Percentiles rank a stretch among this genome's conserved stretches.
phyloP scores from a whole-genome alignment of 1,284 basidiomycete genomes.

The Wallemia ichthyophaga region DNA sequence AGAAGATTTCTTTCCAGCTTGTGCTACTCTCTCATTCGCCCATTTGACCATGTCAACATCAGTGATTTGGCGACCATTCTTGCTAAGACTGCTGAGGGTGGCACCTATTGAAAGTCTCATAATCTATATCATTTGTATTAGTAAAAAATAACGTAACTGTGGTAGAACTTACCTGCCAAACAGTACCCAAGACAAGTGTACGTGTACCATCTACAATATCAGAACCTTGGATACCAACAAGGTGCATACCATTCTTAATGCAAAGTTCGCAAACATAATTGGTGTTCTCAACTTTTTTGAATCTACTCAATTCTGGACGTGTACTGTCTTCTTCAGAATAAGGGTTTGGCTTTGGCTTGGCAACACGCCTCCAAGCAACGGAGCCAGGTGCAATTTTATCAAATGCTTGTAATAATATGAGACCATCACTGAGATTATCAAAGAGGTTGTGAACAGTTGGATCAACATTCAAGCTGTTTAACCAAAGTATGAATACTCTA shows the following conservation, averaged over 20 bases:
- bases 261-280: slow-evolving; percentile 86
- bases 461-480: slow-evolving; percentile 86
- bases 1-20: slow-evolving; percentile 28
- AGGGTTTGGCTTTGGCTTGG: slow-evolving; percentile 35
- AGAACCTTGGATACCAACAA: slow-evolving; percentile 89
- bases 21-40: slow-evolving; percentile 73
- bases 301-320: slow-evolving; percentile 58
- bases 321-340: slow-evolving; percentile 31
- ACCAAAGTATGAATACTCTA: slow-evolving; percentile 87
- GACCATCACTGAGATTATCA: slow-evolving; percentile 71
- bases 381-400: slow-evolving; percentile 79
- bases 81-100: slow-evolving; percentile 50
- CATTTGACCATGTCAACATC: slow-evolving; percentile 85
- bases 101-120: slow-evolving; percentile 50
- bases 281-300: slow-evolving; percentile 95
- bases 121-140: background rate
- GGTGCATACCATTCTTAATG: slow-evolving; percentile 70
- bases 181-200: slow-evolving; percentile 76
- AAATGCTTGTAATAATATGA: slow-evolving; percentile 75
- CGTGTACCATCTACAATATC: slow-evolving; percentile 80
- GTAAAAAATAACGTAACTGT: background rate
- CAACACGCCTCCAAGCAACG: slow-evolving; percentile 77
- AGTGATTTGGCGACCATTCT: slow-evolving; percentile 42
- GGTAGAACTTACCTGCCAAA: slow-evolving; percentile 44
- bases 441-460: slow-evolving; percentile 89